Evolutionary conservation across 495 filamentous ascomycete species (phyloP).

Genomic region (Glutinoglossum americanum): DNA sequence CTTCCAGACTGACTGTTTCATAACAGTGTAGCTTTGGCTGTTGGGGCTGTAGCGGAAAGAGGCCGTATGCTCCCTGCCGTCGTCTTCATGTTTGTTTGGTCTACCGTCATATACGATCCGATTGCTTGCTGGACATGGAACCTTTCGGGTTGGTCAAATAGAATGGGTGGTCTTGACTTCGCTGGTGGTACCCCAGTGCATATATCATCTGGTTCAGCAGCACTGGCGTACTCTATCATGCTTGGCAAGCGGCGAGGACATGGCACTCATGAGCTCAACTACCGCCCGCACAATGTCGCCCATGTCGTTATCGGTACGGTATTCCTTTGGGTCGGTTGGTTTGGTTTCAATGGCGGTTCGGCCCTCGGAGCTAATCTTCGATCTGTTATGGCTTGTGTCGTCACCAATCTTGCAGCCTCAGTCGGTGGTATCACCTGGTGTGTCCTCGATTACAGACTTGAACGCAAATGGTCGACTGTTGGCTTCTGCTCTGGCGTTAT

Average conservation of each 20-base stretch:
- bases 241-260: conserved; percentile 69
- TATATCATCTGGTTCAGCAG: conserved; percentile 76
- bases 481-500: conserved; percentile 93
- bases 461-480: conserved; percentile 91
- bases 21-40: conserved; percentile 60
- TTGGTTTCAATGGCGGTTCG: conserved; percentile 91
- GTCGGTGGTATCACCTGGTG: conserved; percentile 92
- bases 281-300: conserved; percentile 93
- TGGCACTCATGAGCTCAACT: conserved; percentile 75
- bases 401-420: conserved; percentile 58
- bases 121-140: conserved; percentile 99
- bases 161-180: conserved; percentile 80
- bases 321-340: conserved; percentile 98
- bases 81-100: conserved; percentile 94
- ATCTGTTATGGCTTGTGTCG: conserved; percentile 52
- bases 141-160: conserved; percentile 56
- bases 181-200: conserved; percentile 94
- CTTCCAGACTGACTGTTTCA: background rate
- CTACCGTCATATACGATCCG: conserved; percentile 82
- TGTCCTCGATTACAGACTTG: conserved; percentile 79
- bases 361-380: conserved; percentile 80
- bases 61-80: conserved; percentile 87
- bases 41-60: conserved; percentile 80
- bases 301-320: conserved; percentile 93
- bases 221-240: conserved; percentile 71